phyloP scores from a whole-genome alignment of 176 grass and related monocot species.

The Calamus simplicifolius region DNA sequence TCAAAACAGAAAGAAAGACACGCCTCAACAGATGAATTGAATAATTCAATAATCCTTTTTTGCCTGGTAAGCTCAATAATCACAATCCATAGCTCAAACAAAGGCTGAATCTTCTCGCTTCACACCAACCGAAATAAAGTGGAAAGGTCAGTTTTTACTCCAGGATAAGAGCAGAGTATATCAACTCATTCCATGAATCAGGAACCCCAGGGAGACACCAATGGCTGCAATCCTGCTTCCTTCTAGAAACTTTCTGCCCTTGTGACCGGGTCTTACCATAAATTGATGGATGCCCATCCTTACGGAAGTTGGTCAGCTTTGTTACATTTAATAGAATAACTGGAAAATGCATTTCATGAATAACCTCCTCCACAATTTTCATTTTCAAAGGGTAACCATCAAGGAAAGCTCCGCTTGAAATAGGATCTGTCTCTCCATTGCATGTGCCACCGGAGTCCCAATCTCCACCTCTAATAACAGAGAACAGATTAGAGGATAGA shows the following conservation, averaged over 20 bases:
- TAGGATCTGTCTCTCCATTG: constrained; percentile 63
- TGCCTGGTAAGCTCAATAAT: too few relatives aligned
- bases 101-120: too few relatives aligned
- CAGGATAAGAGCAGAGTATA: constrained; percentile 59
- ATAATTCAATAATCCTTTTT: background rate
- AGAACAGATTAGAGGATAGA: background rate
- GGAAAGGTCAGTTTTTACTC: constrained; percentile 14
- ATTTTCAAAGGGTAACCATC: constrained; percentile 72
- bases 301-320: constrained; percentile 68
- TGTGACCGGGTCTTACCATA: constrained; percentile 31
- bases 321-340: constrained; percentile 71
- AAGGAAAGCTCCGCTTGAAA: constrained; percentile 38
- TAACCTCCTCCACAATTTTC: constrained; percentile 61
- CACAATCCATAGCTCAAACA: too few relatives aligned
- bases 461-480: constrained; percentile 58
- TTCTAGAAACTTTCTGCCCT: constrained; percentile 39
- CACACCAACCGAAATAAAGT: too few relatives aligned
- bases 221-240: constrained; percentile 91
- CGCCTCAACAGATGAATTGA: too few relatives aligned
- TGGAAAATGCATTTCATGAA: constrained; percentile 56
- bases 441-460: constrained; percentile 93
- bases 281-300: constrained; percentile 73
- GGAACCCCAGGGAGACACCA: constrained; percentile 91
- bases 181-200: constrained; percentile 91
- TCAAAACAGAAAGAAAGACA: background rate